Evolutionary conservation across 495 filamentous ascomycete genomes (phyloP).

Genomic region (Aspergillus homomorphus): DNA sequence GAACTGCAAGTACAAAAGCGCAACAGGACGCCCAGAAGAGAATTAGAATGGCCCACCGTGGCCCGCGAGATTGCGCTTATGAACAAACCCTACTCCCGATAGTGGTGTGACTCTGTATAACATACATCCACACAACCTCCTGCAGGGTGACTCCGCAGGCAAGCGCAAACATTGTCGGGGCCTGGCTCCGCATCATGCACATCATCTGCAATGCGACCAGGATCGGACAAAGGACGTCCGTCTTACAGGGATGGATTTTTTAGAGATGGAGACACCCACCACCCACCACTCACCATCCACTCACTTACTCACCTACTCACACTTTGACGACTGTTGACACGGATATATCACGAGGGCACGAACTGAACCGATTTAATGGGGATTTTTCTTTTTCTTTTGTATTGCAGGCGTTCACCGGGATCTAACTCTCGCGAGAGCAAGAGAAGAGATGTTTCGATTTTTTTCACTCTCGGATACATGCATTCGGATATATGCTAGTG

Average conservation of each 20-base stretch:
- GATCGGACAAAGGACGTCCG: background rate
- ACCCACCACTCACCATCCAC: no score
- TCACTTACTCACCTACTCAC: slow-evolving; percentile 1
- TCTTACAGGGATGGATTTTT: background rate
- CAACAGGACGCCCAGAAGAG: slow-evolving; percentile 54
- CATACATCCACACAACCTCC: background rate
- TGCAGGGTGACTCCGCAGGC: background rate
- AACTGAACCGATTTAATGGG: slow-evolving; percentile 4
- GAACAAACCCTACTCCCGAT: slow-evolving; percentile 79
- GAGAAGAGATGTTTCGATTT: slow-evolving; percentile 8
- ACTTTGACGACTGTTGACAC: slow-evolving; percentile 10
- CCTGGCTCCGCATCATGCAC: background rate
- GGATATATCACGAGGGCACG: slow-evolving; percentile 9
- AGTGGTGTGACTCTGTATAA: background rate
- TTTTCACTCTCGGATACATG: background rate
- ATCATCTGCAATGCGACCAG: background rate
- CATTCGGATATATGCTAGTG: slow-evolving; percentile 8
- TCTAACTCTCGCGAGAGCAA: slow-evolving; percentile 6
- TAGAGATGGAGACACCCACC: background rate
- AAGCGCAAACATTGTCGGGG: background rate
- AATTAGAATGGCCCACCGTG: slow-evolving; percentile 88
- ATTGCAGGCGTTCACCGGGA: slow-evolving; percentile 19
- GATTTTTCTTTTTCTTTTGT: slow-evolving; percentile 15
- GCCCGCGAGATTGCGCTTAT: slow-evolving; percentile 88
- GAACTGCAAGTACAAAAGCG: slow-evolving; percentile 55